Base-by-base conservation (phyloP, 2,329 filamentous ascomycete genomes). In the Calonectria hawksworthii region DNA sequence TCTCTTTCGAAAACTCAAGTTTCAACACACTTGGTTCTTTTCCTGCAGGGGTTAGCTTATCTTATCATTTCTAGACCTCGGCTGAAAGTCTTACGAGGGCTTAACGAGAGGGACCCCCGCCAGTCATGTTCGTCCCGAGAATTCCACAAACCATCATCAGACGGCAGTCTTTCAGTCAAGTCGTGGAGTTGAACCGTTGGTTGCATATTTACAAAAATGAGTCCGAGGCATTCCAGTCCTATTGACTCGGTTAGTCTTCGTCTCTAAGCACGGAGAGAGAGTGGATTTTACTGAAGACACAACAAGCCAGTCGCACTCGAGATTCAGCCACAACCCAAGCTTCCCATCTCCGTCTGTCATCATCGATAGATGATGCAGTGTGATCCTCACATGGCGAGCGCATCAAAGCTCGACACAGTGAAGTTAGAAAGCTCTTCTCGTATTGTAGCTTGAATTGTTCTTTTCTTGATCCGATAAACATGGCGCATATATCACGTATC, bases 391-490 rank as follows among this genome's bases (percentile, higher is more conserved):
- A 23, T 14, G 6, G 13, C 5, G 14, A 6, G 21, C 21, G 34
- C 23, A 61, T 10, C n/a, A 61, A 41, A 14, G 56, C 30, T 18
- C 56, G 56, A 9, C 56, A 61, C 14, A 61, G 21, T 3, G 56
- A 61, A 41, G 36, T 11, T 1, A 61, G 56, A 28, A 61, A 41
- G 36, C 36, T 61, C 23, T 36, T 61, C 11, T 61, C n/a, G n/a
- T 26, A 41, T 18, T 38, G 56, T 21, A 38, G 23, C 16, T 61
- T 61, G 14, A 26, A 14, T 8, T 23, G 56, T 23, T 28, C 32
- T 2, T 26, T 61, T 41, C 56, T 61, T 61, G 56, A 61, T 28
- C 56, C 56, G 4, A 41, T 36, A 28, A 61, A 61, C 8, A 61
- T 61, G 4, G n/a, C 21, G 11, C 34, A 61, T 28, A 61, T 61